Conservation (phyloP, 192 early-diverging fungal genomes). For the Dissophora globulifera region DNA sequence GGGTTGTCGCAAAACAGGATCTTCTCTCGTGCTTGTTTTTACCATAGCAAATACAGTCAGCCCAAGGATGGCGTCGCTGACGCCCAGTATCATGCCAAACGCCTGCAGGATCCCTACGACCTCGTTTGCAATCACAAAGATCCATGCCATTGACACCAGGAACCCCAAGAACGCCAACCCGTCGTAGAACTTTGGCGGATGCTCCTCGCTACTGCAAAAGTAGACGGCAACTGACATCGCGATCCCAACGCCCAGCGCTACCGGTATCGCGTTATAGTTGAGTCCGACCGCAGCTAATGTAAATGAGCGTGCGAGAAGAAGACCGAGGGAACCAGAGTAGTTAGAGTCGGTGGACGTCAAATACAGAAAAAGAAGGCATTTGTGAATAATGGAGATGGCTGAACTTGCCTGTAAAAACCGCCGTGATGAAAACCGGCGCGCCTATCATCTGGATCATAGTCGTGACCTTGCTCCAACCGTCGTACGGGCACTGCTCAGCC, state of each 20-base stretch:
- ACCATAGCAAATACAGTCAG: constrained; percentile 89
- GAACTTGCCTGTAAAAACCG: constrained; percentile 48
- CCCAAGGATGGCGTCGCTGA: constrained; percentile 85
- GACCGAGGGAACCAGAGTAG: too few relatives aligned
- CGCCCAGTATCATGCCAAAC: constrained; percentile 78
- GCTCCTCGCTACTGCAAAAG: constrained; percentile 36
- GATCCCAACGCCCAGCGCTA: constrained; percentile 39
- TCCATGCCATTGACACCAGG: constrained; percentile 82
- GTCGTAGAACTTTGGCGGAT: constrained; percentile 56
- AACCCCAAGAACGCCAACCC: constrained; percentile 77
- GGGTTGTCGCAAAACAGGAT: too few relatives aligned
- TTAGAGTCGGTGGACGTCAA: too few relatives aligned
- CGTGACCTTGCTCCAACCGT: constrained; percentile 62
- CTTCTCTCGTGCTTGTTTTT: constrained; percentile 18
- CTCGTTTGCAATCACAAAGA: constrained; percentile 90
- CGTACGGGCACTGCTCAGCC: constrained; percentile 17
- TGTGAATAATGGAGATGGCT: background rate
- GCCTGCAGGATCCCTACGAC: constrained; percentile 87
- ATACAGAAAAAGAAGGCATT: background rate
- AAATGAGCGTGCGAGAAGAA: too few relatives aligned
- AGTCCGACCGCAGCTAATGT: constrained; percentile 32
- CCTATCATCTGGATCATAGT: constrained; percentile 67
- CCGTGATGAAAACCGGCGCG: constrained; percentile 63
- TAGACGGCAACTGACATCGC: constrained; percentile 22
- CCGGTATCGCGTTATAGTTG: constrained; percentile 20